Base-by-base conservation (phyloP, 768 basidiomycete genomes). In the Tylopilus subfusipes region DNA sequence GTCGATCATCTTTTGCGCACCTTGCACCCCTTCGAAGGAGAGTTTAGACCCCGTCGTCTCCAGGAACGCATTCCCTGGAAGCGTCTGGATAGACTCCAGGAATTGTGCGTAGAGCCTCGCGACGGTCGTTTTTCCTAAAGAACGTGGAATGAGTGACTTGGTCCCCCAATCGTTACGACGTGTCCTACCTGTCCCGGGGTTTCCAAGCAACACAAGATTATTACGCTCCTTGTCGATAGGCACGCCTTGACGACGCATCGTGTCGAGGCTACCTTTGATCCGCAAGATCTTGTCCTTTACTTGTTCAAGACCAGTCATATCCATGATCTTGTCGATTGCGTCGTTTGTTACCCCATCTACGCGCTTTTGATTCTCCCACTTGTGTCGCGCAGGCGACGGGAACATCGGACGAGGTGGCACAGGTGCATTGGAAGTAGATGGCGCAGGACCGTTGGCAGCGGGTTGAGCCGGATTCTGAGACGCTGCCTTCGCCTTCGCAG, bases 51-150 rank as follows among this genome's bases (percentile, higher is more conserved):
- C 86, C 0, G 85, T 84, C 0, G 82, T 86, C 59, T 88, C 86
- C 14, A 79, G 47, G 59, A 88, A 88, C 6, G 65, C 67, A 34
- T 67, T 69, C 2, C 82, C 83, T 0, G 84, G 81, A 13, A 86
- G 68, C 1, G 81, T 77, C 16, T 77, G 62, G 7, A 84, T 70
- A 0, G 82, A 84, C 5, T 82, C 71, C 2, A 89, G 69, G 62
- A 87, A 84, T 56, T 81, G 78, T 1, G 82, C 84, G 57, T 86
- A 89, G 22, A 77, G 75, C 27, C 86, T 71, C 2, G 86, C 87
- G 6, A 88, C 76, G 0, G 86, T 88, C 0, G 86, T 88, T 73
- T 87, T 86, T 0, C 85, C 86, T 86, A 33, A n/a, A n/a, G 2
- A 46, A 34, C 4, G 11, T 5, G 8, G 29, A 2, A 10, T 60